phyloP scores from a whole-genome alignment of 2,329 filamentous ascomycete genomes.

The Thyridium curvatum region DNA sequence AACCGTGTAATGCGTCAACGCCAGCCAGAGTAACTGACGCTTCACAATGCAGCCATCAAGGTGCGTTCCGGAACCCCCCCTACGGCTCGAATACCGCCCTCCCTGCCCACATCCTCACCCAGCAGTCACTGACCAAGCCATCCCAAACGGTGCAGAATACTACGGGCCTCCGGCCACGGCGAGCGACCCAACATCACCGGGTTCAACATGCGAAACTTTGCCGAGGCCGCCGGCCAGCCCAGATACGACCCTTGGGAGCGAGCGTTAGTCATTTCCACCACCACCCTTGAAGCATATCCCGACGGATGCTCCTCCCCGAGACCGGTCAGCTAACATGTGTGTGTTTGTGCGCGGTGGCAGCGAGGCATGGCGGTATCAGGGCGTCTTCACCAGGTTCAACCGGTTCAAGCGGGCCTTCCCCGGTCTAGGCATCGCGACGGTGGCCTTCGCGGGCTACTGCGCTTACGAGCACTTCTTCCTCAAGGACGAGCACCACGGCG shows the following conservation, averaged over 20 bases:
- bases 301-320: no score
- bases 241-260: constrained; percentile 63
- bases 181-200: constrained; percentile 76
- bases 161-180: constrained; percentile 39
- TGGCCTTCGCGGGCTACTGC: constrained; percentile 86
- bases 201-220: constrained; percentile 81
- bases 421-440: constrained; percentile 84
- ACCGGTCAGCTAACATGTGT: background rate
- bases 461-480: constrained; percentile 85
- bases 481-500: constrained; percentile 59
- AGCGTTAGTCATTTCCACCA: constrained; percentile 39
- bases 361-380: constrained; percentile 91
- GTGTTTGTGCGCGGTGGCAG: no score
- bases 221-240: constrained; percentile 58
- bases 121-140: no score
- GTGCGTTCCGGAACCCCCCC: constrained; percentile 7
- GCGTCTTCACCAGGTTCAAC: constrained; percentile 81
- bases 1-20: constrained; percentile 5
- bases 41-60: constrained; percentile 21
- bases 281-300: no score
- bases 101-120: no score
- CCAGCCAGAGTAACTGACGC: constrained; percentile 11
- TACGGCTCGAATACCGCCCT: no score
- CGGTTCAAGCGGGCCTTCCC: constrained; percentile 84
- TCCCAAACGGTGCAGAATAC: constrained; percentile 30